Evolutionary conservation across 2,329 filamentous ascomycete genomes (phyloP).

Genomic region (Pseudogymnoascus sp.): DNA sequence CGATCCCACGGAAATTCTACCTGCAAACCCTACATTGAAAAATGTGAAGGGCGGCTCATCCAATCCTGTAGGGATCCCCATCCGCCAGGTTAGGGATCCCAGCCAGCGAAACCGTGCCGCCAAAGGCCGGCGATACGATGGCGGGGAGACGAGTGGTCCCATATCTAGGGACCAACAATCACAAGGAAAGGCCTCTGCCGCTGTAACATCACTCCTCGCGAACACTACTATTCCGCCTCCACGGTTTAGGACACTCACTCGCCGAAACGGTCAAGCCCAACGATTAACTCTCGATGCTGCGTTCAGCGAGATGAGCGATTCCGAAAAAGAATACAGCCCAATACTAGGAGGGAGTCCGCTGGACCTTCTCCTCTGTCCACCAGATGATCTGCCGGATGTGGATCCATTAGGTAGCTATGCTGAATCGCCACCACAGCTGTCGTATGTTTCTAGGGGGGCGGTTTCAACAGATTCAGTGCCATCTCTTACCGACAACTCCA

Average conservation of each 20-base stretch:
- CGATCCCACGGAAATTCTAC: neutral
- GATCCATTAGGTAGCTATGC: conserved; percentile 40
- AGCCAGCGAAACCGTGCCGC: conserved; percentile 18
- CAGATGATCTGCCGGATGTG: conserved; percentile 48
- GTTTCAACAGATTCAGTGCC: conserved; percentile 54
- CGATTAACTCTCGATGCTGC: conserved; percentile 50
- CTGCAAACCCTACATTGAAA: neutral
- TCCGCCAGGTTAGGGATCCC: conserved; percentile 18
- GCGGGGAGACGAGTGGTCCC: conserved; percentile 12
- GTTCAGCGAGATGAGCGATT: conserved; percentile 32
- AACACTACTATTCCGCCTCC: conserved; percentile 51
- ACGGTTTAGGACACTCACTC: conserved; percentile 24
- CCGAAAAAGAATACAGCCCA: conserved; percentile 50
- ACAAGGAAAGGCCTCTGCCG: conserved; percentile 27
- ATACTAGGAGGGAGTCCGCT: conserved; percentile 47
- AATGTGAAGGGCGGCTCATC: conserved; percentile 11
- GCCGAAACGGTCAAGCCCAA: conserved; percentile 18
- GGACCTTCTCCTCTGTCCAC: conserved; percentile 52
- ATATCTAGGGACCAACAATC: neutral
- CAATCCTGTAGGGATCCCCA: conserved; percentile 26
- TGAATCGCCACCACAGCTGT: conserved; percentile 37
- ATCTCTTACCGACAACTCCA: conserved; percentile 46
- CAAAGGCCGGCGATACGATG: conserved; percentile 18
- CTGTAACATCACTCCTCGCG: conserved; percentile 53
- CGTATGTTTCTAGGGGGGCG: conserved; percentile 44